phyloP scores from a whole-genome alignment of 495 filamentous ascomycete species.

The Antarctomyces pellizariae region DNA sequence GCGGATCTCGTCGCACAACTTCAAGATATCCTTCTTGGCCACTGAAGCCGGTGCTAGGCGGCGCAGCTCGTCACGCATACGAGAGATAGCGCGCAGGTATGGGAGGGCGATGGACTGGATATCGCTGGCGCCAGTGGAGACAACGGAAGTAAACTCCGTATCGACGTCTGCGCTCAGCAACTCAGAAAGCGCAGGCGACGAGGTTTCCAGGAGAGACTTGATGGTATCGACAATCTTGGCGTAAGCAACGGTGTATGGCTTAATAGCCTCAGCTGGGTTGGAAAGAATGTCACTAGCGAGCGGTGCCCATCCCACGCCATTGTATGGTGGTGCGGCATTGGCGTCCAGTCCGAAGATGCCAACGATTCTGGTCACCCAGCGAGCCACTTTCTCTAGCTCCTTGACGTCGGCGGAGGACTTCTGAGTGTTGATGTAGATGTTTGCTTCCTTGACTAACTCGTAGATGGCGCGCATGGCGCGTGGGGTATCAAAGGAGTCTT shows the following conservation, averaged over 20 bases:
- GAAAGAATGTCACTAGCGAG: constrained; percentile 28
- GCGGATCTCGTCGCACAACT: constrained; percentile 57
- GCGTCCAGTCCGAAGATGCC: constrained; percentile 70
- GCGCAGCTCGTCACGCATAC: constrained; percentile 44
- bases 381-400: constrained; percentile 34
- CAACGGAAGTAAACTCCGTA: constrained; percentile 20
- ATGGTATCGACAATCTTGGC: constrained; percentile 17
- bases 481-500: constrained; percentile 79
- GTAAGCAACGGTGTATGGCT: constrained; percentile 20
- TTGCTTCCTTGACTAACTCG: constrained; percentile 49
- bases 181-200: constrained; percentile 11
- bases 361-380: constrained; percentile 67
- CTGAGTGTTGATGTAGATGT: constrained; percentile 37
- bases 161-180: constrained; percentile 13
- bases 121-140: constrained; percentile 17
- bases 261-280: constrained; percentile 20
- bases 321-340: constrained; percentile 28
- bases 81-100: constrained; percentile 37
- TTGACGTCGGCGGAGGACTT: constrained; percentile 24
- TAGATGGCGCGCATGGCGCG: constrained; percentile 50
- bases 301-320: constrained; percentile 63
- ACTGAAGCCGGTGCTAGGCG: constrained; percentile 29
- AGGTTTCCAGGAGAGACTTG: constrained; percentile 14
- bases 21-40: constrained; percentile 34
- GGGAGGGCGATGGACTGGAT: constrained; percentile 31